Base-by-base conservation (phyloP, 208 protist species). In the Zelonia costaricensis region DNA sequence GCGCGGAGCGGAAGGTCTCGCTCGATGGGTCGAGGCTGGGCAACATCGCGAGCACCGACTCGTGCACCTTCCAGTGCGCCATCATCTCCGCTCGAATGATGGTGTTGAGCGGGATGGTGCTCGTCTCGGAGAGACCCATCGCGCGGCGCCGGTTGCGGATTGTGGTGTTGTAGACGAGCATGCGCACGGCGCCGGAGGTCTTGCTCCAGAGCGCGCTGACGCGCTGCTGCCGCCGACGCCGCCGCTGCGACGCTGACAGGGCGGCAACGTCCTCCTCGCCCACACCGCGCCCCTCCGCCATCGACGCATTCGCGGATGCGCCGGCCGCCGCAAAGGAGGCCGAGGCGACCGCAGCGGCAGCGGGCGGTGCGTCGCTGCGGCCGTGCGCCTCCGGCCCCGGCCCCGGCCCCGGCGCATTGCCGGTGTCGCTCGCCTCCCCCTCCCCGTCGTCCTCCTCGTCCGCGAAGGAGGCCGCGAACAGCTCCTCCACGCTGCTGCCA, bases 51-150 rank as follows among this genome's bases (percentile, higher is more conserved):
- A 93, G 62, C 59, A 93, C 63, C 15, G 78, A 58, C 46, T 81
- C 63, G 69, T 93, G 83, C 16, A 93, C 74, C 9, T 54, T 2
- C 80, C 82, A 93, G 74, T 93, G 83, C 15, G 71, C 64, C 69
- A 86, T 84, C 71, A 87, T 72, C 60, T 93, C 86, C 6, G 78
- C 73, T 1, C 82, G 82, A 8, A 88, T 52, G 49, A 89, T 64
- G 12, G 83, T 46, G 56, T 76, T 68, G 35, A 84, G 47, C 4
- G 86, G 78, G 3, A 79, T 63, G 8, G 54, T 65, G n/a, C 81
- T 86, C 18, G 70, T 73, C 40, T 78, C 86, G 28, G 67, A 79
- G 13, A 88, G 66, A 3, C 82, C 86, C 1, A 88, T 35, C 0
- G 69, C 78, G 20, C 77, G 75, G 8, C 86, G 78, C 15, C 82